phyloP scores from a whole-genome alignment of 2,329 filamentous ascomycete species.

The Talaromyces sp. region DNA sequence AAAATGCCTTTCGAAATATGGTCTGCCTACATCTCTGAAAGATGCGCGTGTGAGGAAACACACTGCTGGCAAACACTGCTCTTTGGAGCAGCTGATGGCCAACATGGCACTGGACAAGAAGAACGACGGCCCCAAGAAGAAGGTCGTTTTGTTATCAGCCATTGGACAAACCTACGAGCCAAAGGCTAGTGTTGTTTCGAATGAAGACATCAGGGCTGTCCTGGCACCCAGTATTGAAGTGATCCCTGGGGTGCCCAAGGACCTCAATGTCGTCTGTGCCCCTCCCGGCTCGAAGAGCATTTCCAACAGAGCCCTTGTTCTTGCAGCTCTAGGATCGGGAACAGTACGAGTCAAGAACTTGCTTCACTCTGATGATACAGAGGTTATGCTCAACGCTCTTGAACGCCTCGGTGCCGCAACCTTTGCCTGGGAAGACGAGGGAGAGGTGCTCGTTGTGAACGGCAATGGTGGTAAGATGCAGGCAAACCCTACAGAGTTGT shows the following conservation, averaged over 20 bases:
- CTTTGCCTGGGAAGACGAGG: slow-evolving; percentile 91
- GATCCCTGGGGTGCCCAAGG: slow-evolving; percentile 65
- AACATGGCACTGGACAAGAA: slow-evolving; percentile 99
- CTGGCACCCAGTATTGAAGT: slow-evolving; percentile 77
- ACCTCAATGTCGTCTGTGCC: slow-evolving; percentile 69
- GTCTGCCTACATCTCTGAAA: slow-evolving; percentile 77
- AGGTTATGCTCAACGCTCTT: slow-evolving; percentile 95
- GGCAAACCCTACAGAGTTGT: slow-evolving; percentile 74
- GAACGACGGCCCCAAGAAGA: slow-evolving; percentile 93
- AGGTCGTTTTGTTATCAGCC: slow-evolving; percentile 85
- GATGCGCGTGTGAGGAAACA: slow-evolving; percentile 80
- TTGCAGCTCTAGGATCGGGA: slow-evolving; percentile 84
- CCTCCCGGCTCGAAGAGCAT: slow-evolving; percentile 97
- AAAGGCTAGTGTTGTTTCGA: slow-evolving; percentile 84
- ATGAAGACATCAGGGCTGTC: slow-evolving; percentile 77
- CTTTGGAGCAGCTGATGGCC: slow-evolving; percentile 77
- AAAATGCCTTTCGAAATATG: slow-evolving; percentile 94
- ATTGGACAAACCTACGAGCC: slow-evolving; percentile 87
- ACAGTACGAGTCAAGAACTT: slow-evolving; percentile 87
- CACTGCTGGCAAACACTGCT: slow-evolving; percentile 82
- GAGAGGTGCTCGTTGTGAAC: slow-evolving; percentile 83
- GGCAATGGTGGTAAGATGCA: slow-evolving; percentile 84
- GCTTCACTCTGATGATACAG: slow-evolving; percentile 92
- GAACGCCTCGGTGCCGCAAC: slow-evolving; percentile 78
- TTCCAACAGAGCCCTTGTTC: slow-evolving; percentile 90